Percentiles rank a stretch among this genome's conserved stretches.
Conservation (phyloP, 2,329 filamentous ascomycete genomes). For the Cryphonectria parasitica region DNA sequence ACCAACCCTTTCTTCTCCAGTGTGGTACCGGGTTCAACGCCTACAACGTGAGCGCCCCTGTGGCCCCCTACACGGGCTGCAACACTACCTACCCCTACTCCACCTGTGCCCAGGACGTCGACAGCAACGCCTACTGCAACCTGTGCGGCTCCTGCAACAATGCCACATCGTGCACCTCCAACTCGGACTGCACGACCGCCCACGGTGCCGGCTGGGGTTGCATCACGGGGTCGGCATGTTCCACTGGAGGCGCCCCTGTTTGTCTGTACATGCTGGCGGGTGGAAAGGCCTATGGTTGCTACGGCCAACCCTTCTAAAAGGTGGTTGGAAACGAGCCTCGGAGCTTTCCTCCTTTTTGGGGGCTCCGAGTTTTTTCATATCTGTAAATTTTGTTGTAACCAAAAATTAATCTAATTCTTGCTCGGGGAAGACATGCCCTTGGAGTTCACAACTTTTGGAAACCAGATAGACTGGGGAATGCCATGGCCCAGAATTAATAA, state of each 20-base stretch:
- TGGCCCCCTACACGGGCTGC: conserved; percentile 20
- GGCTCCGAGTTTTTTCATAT: neutral
- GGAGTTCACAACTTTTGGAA: neutral
- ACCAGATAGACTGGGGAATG: neutral
- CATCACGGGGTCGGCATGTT: conserved; percentile 21
- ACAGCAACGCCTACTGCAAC: conserved; percentile 27
- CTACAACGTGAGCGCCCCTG: conserved; percentile 21
- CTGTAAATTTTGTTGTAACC: neutral
- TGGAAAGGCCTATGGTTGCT: conserved; percentile 4
- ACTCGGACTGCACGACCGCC: conserved; percentile 18
- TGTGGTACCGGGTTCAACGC: conserved; percentile 17
- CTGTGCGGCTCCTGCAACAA: conserved; percentile 20
- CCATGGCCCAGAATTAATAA: neutral
- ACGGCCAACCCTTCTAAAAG: neutral
- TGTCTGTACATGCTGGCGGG: conserved; percentile 19
- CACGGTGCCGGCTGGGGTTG: conserved; percentile 18
- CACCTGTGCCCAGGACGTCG: conserved; percentile 16
- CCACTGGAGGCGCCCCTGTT: conserved; percentile 13
- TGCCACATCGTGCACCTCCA: conserved; percentile 12
- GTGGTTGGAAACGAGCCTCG: neutral
- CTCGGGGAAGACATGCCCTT: neutral
- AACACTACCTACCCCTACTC: conserved; percentile 19
- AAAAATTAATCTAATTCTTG: neutral
- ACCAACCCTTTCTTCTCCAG: neutral
- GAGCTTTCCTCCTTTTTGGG: neutral